Percentiles rank a stretch among this genome's conserved stretches.
These are phyloP conservation scores for Babesia sp. DNA, from an alignment of 169 alveolate species.

Conservation along the genomic window DNA sequence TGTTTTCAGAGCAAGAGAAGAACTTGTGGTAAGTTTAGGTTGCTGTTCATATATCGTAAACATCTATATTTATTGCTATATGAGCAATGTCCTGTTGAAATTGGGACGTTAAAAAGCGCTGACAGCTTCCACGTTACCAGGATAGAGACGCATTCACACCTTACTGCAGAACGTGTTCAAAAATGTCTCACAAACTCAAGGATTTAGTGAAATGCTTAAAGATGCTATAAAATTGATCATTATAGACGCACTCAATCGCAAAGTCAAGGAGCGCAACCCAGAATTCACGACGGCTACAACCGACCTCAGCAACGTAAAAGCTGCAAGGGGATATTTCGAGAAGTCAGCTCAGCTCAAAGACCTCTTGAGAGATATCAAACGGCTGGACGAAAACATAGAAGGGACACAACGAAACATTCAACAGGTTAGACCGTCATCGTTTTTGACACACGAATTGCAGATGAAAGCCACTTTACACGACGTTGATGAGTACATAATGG, in stretches of 20 bases:
- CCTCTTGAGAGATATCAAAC: background rate
- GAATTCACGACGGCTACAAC: background rate
- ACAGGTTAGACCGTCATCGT: background rate
- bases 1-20: constrained; percentile 46
- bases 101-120: no score
- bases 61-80: no score
- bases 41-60: background rate
- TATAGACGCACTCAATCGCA: constrained; percentile 58
- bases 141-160: background rate
- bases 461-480: background rate
- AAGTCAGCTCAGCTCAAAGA: constrained; percentile 10
- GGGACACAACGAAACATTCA: constrained; percentile 1
- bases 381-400: background rate
- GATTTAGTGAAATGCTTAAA: constrained; percentile 14
- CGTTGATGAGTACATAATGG: constrained; percentile 12
- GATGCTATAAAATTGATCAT: constrained; percentile 50
- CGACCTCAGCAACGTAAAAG: constrained; percentile 23
- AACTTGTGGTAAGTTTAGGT: constrained; percentile 42
- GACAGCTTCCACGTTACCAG: background rate
- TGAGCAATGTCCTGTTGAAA: background rate
- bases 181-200: constrained; percentile 39
- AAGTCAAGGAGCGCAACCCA: constrained; percentile 48
- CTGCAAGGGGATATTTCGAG: constrained; percentile 28
- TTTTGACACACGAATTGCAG: background rate
- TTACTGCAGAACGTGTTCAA: constrained; percentile 34